Conservation (phyloP, 23 red algal genomes). For the Chondrus crispus region DNA sequence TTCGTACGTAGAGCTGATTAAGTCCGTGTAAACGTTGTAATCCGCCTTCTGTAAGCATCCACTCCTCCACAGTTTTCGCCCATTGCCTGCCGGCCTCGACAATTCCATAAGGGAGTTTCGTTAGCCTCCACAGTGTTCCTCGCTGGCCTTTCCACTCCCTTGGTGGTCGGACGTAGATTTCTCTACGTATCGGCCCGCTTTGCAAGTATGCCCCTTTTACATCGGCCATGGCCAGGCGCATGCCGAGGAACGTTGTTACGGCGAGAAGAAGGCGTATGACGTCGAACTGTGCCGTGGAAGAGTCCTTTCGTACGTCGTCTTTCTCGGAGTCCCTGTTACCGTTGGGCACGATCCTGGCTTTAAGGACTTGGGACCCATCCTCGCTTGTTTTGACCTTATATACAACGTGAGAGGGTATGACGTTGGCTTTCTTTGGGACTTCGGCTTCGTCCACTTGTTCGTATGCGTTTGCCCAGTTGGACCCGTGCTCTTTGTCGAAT, state of each 20-base stretch:
- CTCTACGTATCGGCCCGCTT: neutral
- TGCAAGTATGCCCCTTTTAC: conserved; percentile 28
- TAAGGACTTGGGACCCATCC: neutral
- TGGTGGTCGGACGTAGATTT: conserved; percentile 14
- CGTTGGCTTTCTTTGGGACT: neutral
- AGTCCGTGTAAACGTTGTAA: neutral
- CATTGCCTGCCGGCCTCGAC: conserved; percentile 15
- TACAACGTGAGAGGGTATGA: conserved; percentile 17
- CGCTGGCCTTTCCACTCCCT: neutral
- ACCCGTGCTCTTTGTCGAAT: neutral
- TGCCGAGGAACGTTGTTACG: neutral
- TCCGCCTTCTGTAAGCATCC: neutral
- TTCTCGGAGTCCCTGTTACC: neutral
- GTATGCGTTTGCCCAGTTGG: conserved; percentile 22
- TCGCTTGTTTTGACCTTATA: conserved; percentile 46
- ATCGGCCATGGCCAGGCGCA: neutral
- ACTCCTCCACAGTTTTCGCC: neutral
- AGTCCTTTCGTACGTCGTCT: neutral
- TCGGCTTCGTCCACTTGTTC: neutral
- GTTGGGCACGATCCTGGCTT: neutral
- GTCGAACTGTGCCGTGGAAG: neutral
- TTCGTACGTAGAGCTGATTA: neutral
- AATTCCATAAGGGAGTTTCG: conserved; percentile 15
- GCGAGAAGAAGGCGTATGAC: neutral
- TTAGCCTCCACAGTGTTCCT: neutral